phyloP scores from a whole-genome alignment of 176 grass and related monocot species.

The Tillandsia leiboldiana region DNA sequence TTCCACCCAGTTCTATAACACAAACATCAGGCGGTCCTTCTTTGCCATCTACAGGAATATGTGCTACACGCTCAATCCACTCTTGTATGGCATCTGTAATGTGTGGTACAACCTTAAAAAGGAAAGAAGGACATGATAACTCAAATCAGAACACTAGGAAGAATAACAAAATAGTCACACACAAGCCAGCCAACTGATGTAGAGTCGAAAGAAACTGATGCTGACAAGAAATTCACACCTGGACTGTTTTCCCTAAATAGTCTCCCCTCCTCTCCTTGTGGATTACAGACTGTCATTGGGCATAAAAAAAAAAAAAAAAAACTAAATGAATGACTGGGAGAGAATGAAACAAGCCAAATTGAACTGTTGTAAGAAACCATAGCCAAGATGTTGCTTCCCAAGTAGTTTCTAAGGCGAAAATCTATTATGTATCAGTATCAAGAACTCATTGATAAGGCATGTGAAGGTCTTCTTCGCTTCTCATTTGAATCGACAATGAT shows the following conservation, averaged over 20 bases:
- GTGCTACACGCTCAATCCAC: constrained; percentile 83
- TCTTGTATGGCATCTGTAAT: constrained; percentile 98
- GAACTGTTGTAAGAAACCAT: not conserved
- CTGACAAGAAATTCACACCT: constrained; percentile 31
- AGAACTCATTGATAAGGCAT: not conserved
- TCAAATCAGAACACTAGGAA: constrained; percentile 12
- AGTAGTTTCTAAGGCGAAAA: not conserved
- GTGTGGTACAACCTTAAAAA: constrained; percentile 84
- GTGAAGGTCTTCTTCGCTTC: too few species aligned
- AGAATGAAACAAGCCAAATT: constrained; percentile 14
- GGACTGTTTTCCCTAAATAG: constrained; percentile 96
- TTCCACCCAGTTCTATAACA: constrained; percentile 88
- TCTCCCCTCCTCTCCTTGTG: constrained; percentile 93
- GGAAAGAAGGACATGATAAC: constrained; percentile 18
- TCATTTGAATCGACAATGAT: not conserved
- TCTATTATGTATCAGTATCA: not conserved
- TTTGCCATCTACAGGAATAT: constrained; percentile 67
- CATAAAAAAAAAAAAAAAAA: constrained; percentile 19
- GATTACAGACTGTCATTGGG: constrained; percentile 58
- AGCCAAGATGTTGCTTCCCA: not conserved
- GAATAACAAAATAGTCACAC: not conserved
- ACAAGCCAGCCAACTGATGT: not conserved
- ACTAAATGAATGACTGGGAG: constrained; percentile 8
- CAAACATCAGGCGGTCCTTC: constrained; percentile 92
- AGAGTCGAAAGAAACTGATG: not conserved